Evolutionary conservation across 148 eudicot genomes (phyloP), one percentile per base, ranked within the genome.

Genomic region (Salicornia ramosissima): DNA sequence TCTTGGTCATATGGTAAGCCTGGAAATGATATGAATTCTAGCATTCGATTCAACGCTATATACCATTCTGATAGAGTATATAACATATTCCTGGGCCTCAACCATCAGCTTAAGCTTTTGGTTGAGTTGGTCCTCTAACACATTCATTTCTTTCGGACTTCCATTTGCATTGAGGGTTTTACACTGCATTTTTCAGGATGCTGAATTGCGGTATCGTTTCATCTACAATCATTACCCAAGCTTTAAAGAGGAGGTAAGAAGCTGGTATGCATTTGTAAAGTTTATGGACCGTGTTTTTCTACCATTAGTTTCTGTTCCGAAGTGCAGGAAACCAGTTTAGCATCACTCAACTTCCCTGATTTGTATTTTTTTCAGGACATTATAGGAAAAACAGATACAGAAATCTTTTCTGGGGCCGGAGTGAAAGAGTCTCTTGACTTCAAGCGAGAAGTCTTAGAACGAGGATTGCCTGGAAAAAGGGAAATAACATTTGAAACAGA

Each of bases 401-500:
- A 92, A 80, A 90, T 92, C 57, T 90, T 92, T 64, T 75, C 78
- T 52, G 96, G 98, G 62, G 83, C 82, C 31, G 98, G 97, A 60
- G 96, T 91, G 43, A 84, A 86, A 75, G 98, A 92, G 80, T 85
- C 90, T 54, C 87, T 90, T 52, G 94, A 86, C 73, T 90, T 92
- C 80, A 92, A 92, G 81, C 72, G 83, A 67, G 98, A 92, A 85
- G 96, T 92, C 52, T 65, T 92, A 53, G 94, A 92, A 80, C 79
- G 83, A 40, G 94, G 96, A 73, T 55, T 82, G 59, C 87, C 96
- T 61, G 98, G 91, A 69, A 92, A 92, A 75, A 82, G 96, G 67
- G 98, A 92, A 76, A 90, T 90, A 71, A 90, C 90, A 47, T 92
- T 92, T 64, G 96, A 92, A 59, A 92, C 96, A 0, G 89, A 89